phyloP scores from a whole-genome alignment of 2,329 filamentous ascomycete genomes.

The Dryadomyces sulphureus region DNA sequence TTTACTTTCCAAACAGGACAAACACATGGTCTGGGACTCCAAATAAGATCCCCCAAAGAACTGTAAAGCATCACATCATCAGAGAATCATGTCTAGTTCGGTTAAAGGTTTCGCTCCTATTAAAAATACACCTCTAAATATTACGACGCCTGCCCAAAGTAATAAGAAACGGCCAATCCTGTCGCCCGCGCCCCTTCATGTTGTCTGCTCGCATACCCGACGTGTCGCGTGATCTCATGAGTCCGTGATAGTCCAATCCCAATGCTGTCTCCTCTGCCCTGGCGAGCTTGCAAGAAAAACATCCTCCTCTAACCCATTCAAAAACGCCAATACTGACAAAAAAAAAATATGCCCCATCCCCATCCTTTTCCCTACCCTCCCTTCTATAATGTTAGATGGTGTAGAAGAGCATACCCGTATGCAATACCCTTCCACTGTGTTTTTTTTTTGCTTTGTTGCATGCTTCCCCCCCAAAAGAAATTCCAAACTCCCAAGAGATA shows the following conservation, averaged over 20 bases:
- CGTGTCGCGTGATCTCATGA: constrained; percentile 1
- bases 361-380: background rate
- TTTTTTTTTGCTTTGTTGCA: no score
- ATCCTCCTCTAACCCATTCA: background rate
- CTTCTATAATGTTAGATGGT: background rate
- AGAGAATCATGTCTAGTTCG: no score
- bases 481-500: background rate
- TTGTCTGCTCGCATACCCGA: background rate
- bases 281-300: background rate
- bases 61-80: no score
- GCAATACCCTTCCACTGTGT: background rate
- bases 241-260: background rate
- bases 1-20: no score
- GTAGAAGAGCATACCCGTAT: background rate
- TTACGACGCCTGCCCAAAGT: background rate
- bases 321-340: background rate
- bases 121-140: no score
- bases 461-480: background rate
- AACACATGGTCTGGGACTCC: no score
- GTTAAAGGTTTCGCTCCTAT: no score
- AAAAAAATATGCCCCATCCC: background rate
- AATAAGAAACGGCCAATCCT: background rate
- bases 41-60: no score
- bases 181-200: no score
- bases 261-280: background rate